These are phyloP conservation scores for Elsinoe batatas DNA, from an alignment of 2,329 filamentous ascomycete species.

Conservation along the genomic window DNA sequence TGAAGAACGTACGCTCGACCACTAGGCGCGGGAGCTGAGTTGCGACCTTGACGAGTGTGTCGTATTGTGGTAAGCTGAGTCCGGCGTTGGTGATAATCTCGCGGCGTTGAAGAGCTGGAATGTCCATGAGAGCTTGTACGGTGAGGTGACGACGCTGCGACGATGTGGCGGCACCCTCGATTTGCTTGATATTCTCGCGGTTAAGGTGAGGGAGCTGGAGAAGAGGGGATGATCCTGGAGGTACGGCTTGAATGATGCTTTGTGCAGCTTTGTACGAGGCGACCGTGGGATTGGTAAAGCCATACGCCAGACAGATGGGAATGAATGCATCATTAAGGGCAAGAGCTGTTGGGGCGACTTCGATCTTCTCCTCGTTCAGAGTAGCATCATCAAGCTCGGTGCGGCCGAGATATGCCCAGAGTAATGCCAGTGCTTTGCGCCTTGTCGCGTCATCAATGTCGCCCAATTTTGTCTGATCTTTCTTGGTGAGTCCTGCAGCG, in stretches of 20 bases:
- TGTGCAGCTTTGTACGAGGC: conserved; percentile 75
- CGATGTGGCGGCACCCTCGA: conserved; percentile 53
- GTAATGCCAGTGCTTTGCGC: conserved; percentile 75
- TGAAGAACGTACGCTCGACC: conserved; percentile 93
- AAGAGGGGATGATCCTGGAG: conserved; percentile 74
- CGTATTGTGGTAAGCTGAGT: conserved; percentile 66
- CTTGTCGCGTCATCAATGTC: conserved; percentile 70
- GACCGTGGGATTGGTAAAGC: conserved; percentile 71
- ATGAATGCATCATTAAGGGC: conserved; percentile 77
- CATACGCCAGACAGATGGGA: conserved; percentile 78
- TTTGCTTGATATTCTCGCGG: conserved; percentile 48
- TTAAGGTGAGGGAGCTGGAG: conserved; percentile 87
- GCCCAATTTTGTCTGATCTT: conserved; percentile 68
- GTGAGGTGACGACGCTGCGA: conserved; percentile 56
- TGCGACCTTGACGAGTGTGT: conserved; percentile 63
- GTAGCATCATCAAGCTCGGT: conserved; percentile 70
- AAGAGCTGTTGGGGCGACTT: conserved; percentile 78
- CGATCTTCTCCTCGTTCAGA: conserved; percentile 77
- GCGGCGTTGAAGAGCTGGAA: conserved; percentile 65
- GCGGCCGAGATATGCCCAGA: conserved; percentile 92
- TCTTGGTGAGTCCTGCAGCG: conserved; percentile 52
- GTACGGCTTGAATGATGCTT: conserved; percentile 78
- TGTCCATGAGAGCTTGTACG: conserved; percentile 80
- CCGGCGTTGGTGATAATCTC: conserved; percentile 61
- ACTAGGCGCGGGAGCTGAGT: conserved; percentile 74